Evolutionary conservation across 2,329 filamentous ascomycete species (phyloP), one percentile per base, ranked within the genome.

Genomic region (Thermothelomyces thermophilus): DNA sequence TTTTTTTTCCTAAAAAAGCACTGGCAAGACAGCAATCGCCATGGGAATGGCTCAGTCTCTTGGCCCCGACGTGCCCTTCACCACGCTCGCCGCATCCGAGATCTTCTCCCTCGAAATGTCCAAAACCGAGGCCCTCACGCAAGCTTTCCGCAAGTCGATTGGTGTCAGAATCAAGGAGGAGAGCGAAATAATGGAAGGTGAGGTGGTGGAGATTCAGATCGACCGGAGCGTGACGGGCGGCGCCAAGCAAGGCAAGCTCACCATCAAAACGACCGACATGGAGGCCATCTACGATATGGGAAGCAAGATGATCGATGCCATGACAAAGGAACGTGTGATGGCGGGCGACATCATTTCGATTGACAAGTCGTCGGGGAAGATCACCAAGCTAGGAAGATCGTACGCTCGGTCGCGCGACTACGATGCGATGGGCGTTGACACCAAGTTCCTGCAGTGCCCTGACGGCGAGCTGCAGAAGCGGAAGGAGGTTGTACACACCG

Each of bases 281-380:
- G 93, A 98, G 71, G 95, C 93, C 11, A 87, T 98, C 58, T 98
- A 97, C 73, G 93, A 98, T 64, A 96, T 98, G 90, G 93, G 93
- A 58, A 91, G 87, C 59, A 97, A 97, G 73, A 97, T 98, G 93
- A 98, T 98, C 59, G 93, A 98, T 66, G 90, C 90, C 58, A 96
- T 98, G 90, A 96, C 90, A 59, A 97, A 97, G 72, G 93, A 98
- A 74, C 91, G 94, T 63, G 89, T 98, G 58, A 95, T 97, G 84
- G 93, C 93, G 4, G 93, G 93, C 61, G 93, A 98, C 67, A 93
- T 98, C 59, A 94, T 98, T 63, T 95, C 88, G 50, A 97, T 98
- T 61, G 93, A 98, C 75, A 98, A 98, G 73, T 90, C 91, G 0
- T 95, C 90, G 2, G 93, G 93, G 58, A 95, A 96, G 70, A 97